Percentiles rank a stretch among this genome's conserved stretches.
Conservation (phyloP, 805 yeast genomes). For the Cyberlindnera euphorbiiphila region DNA sequence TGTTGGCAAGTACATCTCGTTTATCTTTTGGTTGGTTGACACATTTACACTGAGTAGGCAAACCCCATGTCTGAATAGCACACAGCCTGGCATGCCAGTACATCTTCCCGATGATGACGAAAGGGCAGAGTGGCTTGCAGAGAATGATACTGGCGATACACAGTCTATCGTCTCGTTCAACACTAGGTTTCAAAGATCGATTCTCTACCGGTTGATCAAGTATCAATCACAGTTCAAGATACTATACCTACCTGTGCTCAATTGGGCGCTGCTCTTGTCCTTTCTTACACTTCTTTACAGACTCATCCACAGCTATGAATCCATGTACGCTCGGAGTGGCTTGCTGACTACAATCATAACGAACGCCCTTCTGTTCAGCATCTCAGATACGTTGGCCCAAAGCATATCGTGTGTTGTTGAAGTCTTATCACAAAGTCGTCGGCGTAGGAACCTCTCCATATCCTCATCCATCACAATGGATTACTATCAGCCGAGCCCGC, state of each 20-base stretch:
- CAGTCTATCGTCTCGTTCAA: conserved; percentile 12
- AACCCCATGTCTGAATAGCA: no score
- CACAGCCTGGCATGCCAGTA: no score
- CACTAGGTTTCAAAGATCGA: conserved; percentile 18
- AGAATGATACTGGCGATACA: conserved; percentile 1
- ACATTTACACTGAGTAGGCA: no score
- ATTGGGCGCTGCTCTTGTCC: conserved; percentile 46
- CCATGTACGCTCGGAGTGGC: conserved; percentile 59
- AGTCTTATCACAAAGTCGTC: conserved; percentile 8
- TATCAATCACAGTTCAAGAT: conserved; percentile 32
- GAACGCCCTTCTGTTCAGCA: conserved; percentile 76
- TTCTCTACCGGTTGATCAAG: conserved; percentile 18
- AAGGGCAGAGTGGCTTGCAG: neutral
- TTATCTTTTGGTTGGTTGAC: no score
- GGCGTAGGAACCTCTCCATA: neutral
- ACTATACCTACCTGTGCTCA: conserved; percentile 51
- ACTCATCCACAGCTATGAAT: conserved; percentile 55
- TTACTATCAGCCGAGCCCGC: conserved; percentile 8
- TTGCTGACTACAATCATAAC: conserved; percentile 77
- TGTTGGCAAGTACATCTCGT: no score
- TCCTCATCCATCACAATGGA: conserved; percentile 19
- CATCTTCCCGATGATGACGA: conserved; percentile 13
- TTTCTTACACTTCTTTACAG: conserved; percentile 48
- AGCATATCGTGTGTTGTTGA: conserved; percentile 27
- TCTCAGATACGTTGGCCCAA: conserved; percentile 92